Conservation (phyloP, 2,329 filamentous ascomycete species). For the Aulographum hederae region DNA sequence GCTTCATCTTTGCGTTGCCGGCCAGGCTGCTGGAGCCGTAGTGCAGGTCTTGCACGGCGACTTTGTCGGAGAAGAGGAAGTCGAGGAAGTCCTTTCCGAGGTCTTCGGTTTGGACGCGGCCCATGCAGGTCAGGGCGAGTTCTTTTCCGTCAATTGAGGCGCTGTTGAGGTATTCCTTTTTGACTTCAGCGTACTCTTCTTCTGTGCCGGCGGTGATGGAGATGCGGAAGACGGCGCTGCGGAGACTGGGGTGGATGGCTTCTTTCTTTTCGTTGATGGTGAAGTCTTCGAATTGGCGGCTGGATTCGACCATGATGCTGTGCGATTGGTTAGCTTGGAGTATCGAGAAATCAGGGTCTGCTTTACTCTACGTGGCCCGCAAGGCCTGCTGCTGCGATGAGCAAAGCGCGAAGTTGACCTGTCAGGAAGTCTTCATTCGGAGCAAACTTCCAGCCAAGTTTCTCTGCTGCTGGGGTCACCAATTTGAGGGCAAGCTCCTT, state of each 20-base stretch:
- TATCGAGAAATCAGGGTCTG: no score
- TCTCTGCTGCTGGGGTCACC: conserved; percentile 54
- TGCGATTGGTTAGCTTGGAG: neutral
- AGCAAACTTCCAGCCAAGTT: conserved; percentile 74
- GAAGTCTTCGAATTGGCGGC: conserved; percentile 67
- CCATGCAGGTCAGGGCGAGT: conserved; percentile 60
- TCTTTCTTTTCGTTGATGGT: conserved; percentile 39
- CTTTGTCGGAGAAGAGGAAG: conserved; percentile 67
- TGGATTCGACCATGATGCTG: conserved; percentile 53
- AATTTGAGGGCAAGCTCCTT: conserved; percentile 66
- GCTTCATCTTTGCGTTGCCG: conserved; percentile 53
- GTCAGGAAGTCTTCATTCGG: conserved; percentile 64
- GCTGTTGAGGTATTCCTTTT: conserved; percentile 69
- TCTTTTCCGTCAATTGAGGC: conserved; percentile 84
- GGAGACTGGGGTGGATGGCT: conserved; percentile 66
- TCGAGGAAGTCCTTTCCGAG: conserved; percentile 50
- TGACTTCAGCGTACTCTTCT: conserved; percentile 54
- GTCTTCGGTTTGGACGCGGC: conserved; percentile 48
- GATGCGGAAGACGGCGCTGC: conserved; percentile 62
- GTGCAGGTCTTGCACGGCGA: conserved; percentile 77
- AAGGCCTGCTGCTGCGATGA: conserved; percentile 58
- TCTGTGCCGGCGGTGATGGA: conserved; percentile 55
- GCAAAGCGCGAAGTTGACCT: conserved; percentile 62
- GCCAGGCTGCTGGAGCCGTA: conserved; percentile 57
- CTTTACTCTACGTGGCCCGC: conserved; percentile 59